Base-by-base conservation (phyloP, 106 monocot species). In the Allium sativum region DNA sequence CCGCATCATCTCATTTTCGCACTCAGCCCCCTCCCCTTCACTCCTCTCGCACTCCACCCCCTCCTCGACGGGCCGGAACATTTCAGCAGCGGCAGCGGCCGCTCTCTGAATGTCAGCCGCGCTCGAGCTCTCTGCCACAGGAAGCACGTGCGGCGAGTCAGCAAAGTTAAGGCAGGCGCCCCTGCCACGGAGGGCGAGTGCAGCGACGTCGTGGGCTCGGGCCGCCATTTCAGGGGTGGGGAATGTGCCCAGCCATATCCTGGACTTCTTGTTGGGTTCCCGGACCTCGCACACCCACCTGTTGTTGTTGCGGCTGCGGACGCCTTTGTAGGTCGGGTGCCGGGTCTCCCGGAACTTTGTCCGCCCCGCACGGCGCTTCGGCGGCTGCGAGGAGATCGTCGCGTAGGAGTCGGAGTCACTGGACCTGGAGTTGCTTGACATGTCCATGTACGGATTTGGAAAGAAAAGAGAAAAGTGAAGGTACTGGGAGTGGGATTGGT, bases 161-260 rank as follows among this genome's bases (percentile, higher is more conserved):
- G 88, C 93, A 62, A 93, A 93, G 77, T 93, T 93, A 48, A 93
- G 82, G 74, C 88, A 88, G 15, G 93, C 93, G n/a, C 79, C 60
- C 18, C 71, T 68, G 56, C 93, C 93, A 42, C 87, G 81, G 18
- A 93, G 74, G 15, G 93, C 82, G 13, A 93, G 65, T 17, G 93
- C 87, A 2, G 93, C 87, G 18, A 93, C 93, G 65, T 93, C 93
- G 67, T 93, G 93, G 7, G 93, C 93, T 6, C 93, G 73, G 9
- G 88, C 88, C 8, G 88, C 93, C 93, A 93, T 93, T 58, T 88
- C 93, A 58, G 88, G 79, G 3, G 93, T 93, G 12, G 84, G 84
- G 72, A 93, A 93, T 0, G 93, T 93, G 48, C 93, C 93, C 42
- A 93, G 77, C 93, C 93, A 93, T n/a, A 93, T 93, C 14, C 93